These are phyloP conservation scores for Boletus subcaerulescens DNA, from an alignment of 768 basidiomycete genomes.

Conservation along the genomic window DNA sequence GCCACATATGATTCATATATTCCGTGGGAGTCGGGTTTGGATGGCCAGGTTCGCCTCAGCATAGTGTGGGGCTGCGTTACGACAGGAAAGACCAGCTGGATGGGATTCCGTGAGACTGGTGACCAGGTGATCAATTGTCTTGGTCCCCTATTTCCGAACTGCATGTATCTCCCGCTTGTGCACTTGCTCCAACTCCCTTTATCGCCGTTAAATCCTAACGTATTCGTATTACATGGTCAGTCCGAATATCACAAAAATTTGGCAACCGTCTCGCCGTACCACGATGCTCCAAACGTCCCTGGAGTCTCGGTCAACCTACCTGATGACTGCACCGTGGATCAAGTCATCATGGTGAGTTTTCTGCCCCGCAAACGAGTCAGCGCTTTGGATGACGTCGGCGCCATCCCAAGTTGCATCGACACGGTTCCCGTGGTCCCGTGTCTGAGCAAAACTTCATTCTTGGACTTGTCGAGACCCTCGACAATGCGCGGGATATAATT, in stretches of 20 bases:
- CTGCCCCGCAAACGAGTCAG: too few relatives aligned
- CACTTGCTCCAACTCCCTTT: neutral
- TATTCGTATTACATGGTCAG: neutral
- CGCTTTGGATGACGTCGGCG: neutral
- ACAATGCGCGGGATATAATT: constrained; percentile 21
- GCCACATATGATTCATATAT: too few relatives aligned
- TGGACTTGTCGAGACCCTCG: constrained; percentile 34
- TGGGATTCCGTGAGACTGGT: too few relatives aligned
- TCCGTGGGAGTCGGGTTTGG: neutral
- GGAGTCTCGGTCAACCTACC: constrained; percentile 33
- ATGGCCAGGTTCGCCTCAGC: too few relatives aligned
- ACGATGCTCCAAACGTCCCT: constrained; percentile 26
- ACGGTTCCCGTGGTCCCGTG: constrained; percentile 40
- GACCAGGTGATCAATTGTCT: too few relatives aligned
- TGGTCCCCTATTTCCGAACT: neutral
- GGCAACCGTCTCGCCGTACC: constrained; percentile 39
- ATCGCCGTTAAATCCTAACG: too few relatives aligned
- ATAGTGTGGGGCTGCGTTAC: too few relatives aligned
- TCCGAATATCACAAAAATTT: constrained; percentile 16
- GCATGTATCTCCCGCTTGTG: neutral
- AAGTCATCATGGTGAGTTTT: constrained; percentile 36
- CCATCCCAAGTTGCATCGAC: constrained; percentile 36
- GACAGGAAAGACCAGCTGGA: too few relatives aligned
- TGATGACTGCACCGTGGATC: constrained; percentile 37
- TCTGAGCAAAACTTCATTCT: constrained; percentile 32